Evolutionary conservation across 1,284 basidiomycete species (phyloP), one percentile per base, ranked within the genome.

Genomic region (Fistulinella staudtii): DNA sequence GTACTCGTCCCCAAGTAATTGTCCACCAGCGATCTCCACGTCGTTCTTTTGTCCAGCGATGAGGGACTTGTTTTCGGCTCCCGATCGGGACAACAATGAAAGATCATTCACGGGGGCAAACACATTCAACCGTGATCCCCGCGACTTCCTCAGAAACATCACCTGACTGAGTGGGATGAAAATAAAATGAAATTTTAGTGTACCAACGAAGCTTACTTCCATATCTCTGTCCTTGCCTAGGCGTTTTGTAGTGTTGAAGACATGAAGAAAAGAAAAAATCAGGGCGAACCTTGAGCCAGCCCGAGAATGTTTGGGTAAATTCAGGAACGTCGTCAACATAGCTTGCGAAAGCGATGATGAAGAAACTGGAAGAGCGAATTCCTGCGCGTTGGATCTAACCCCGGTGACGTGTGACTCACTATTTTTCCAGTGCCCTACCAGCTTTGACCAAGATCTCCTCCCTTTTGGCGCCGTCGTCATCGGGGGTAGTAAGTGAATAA

Each of bases 261-360:
- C 40, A 23, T 27, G 21, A 38, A 29, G 18, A 17, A 31, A 21
- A 39, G 31, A 23, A 3, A 21, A 31, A 27, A 37, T 39, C 8
- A 38, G 10, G n/a, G 57, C 71, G 23, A 36, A 87, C 88, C 74
- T 84, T 83, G 34, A 97, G 72, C 93, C 93, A 98, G 28, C 81
- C 76, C 3, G 85, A 86, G 61, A 98, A 98, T 14, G 79, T 82
- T 54, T 85, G 78, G 5, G 74, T 74, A 51, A 89, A 87, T 43
- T 78, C 74, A 10, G 80, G 76, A 25, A 80, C 73, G 14, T 77
- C 76, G 42, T 93, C 89, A 8, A 96, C 85, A 56, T 92, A 99
- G 50, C 85, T 90, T 2, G 93, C 87, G 60, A 98, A 99, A 0
- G 90, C 89, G 48, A 99, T 89, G 50, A 95, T 80, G 69, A 98